Percentiles rank a stretch among this genome's conserved stretches.
phyloP scores from a whole-genome alignment of 176 grass and related monocot species.

The Bothriochloa decipiens region DNA sequence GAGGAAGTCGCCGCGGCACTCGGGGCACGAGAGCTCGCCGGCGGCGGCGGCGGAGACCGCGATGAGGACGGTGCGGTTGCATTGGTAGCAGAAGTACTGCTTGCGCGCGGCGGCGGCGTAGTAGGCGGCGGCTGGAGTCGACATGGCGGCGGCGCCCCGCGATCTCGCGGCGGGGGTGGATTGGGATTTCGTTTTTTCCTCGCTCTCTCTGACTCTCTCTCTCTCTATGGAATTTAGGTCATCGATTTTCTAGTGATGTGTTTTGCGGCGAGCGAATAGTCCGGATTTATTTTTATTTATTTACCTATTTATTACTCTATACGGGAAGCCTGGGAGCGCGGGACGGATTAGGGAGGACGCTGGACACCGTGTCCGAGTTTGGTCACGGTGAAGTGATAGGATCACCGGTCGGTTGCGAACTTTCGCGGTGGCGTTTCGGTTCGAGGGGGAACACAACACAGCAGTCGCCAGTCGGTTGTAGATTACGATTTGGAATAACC shows the following conservation, averaged over 20 bases:
- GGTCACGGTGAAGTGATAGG: background rate
- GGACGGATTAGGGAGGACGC: background rate
- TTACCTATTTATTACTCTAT: background rate
- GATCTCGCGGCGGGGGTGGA: slow-evolving; percentile 59
- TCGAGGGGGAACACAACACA: no score
- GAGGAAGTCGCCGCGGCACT: slow-evolving; percentile 84
- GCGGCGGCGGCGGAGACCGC: slow-evolving; percentile 45
- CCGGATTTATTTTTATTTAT: background rate
- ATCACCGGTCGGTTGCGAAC: background rate
- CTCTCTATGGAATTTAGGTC: slow-evolving; percentile 47
- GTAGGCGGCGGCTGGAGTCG: slow-evolving; percentile 53
- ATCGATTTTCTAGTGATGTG: slow-evolving; percentile 6
- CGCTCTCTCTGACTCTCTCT: background rate
- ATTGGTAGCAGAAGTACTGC: slow-evolving; percentile 90
- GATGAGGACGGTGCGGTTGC: slow-evolving; percentile 79
- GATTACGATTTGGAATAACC: no score
- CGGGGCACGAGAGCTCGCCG: slow-evolving; percentile 72
- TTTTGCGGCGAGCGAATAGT: background rate
- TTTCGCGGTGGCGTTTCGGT: no score
- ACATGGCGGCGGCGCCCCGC: slow-evolving; percentile 56
- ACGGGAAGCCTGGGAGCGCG: background rate
- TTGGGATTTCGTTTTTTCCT: slow-evolving; percentile 2
- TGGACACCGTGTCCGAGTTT: no score
- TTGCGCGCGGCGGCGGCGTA: slow-evolving; percentile 67
- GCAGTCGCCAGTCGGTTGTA: no score